Percentiles rank a stretch among this genome's conserved stretches.
These are phyloP conservation scores for Salix exigua DNA, from an alignment of 345 rosid genomes.

Conservation along the genomic window DNA sequence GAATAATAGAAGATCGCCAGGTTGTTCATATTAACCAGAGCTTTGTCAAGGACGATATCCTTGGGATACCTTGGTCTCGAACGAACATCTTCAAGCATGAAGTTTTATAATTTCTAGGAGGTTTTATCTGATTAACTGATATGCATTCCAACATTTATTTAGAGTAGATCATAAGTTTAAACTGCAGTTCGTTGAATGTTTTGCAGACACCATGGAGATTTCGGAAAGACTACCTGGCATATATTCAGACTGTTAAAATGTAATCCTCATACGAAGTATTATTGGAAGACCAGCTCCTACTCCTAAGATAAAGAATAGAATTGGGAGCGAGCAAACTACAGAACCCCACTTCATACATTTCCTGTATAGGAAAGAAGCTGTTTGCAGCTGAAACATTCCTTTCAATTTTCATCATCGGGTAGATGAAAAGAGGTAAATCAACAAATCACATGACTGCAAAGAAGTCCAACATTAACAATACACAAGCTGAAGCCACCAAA, in stretches of 20 bases:
- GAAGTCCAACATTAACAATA: not conserved
- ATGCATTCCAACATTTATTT: not conserved
- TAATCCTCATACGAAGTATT: not conserved
- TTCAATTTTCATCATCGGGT: not conserved
- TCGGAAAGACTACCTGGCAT: not conserved
- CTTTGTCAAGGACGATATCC: not conserved
- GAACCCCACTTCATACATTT: not conserved
- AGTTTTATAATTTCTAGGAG: not conserved
- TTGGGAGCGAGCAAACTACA: not conserved
- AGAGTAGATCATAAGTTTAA: not conserved
- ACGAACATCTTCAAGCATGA: not conserved
- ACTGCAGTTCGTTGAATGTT: not conserved
- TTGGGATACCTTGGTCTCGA: not conserved
- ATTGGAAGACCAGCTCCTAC: not conserved
- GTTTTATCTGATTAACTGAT: not conserved
- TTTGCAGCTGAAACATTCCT: not conserved
- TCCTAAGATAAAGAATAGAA: not conserved
- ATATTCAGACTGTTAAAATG: not conserved
- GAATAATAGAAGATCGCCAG: not conserved
- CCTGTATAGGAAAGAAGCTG: not conserved
- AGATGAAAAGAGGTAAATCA: not conserved
- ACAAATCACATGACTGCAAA: not conserved
- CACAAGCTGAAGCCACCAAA: not conserved
- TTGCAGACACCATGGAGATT: not conserved
- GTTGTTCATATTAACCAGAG: not conserved